These are phyloP conservation scores for Raphanus sativus DNA, from an alignment of 345 rosid genomes.

Conservation along the genomic window DNA sequence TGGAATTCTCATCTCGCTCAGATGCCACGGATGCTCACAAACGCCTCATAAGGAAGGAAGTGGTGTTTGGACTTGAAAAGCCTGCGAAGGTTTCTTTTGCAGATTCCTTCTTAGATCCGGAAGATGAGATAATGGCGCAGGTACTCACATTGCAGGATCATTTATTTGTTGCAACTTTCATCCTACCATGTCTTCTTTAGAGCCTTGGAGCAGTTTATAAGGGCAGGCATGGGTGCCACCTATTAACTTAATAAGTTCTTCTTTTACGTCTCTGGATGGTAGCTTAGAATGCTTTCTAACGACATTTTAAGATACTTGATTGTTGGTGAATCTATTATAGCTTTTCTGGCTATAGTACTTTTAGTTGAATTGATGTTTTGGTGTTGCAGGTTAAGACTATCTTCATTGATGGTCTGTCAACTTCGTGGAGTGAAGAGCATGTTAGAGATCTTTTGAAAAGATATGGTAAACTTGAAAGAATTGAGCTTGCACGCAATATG, in stretches of 20 bases:
- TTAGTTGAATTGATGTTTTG: slow-evolving; percentile 6
- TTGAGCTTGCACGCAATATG: slow-evolving; percentile 98
- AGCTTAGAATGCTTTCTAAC: slow-evolving; percentile 14
- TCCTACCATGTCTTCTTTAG: slow-evolving; percentile 28
- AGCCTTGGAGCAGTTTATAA: slow-evolving; percentile 24
- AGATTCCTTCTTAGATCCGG: slow-evolving; percentile 90
- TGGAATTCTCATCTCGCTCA: slow-evolving; percentile 90
- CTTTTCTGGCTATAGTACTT: slow-evolving; percentile 1
- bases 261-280: slow-evolving; percentile 5
- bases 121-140: slow-evolving; percentile 98
- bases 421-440: slow-evolving; percentile 93
- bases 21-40: slow-evolving; percentile 96
- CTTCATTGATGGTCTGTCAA: slow-evolving; percentile 84
- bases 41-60: slow-evolving; percentile 88
- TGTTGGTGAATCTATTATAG: slow-evolving; percentile 11
- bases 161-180: slow-evolving; percentile 30
- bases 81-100: slow-evolving; percentile 97
- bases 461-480: slow-evolving; percentile 79
- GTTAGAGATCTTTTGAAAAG: slow-evolving; percentile 65
- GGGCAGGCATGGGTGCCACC: slow-evolving; percentile 9
- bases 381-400: slow-evolving; percentile 82
- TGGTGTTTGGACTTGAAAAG: slow-evolving; percentile 90
- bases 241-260: neutral
- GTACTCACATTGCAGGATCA: slow-evolving; percentile 48
- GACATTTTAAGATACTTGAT: slow-evolving; percentile 2